Conservation (phyloP, 495 filamentous ascomycete genomes). For the Lophiotrema nucula region DNA sequence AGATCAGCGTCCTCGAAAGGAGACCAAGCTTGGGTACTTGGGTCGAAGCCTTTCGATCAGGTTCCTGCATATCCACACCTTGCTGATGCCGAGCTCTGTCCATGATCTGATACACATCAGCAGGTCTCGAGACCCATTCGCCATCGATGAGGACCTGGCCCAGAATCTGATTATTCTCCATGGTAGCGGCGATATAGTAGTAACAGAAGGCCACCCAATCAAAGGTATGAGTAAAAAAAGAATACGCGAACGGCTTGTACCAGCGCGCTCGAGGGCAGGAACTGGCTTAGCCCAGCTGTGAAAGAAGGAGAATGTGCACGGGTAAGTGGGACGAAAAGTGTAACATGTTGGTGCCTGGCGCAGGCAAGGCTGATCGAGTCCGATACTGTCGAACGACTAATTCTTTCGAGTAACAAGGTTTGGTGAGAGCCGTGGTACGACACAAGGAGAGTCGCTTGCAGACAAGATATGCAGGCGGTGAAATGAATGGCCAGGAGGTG, state of each 20-base stretch:
- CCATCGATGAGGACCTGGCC: slow-evolving; percentile 52
- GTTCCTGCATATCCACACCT: slow-evolving; percentile 26
- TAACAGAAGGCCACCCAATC: not conserved
- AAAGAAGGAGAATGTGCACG: not conserved
- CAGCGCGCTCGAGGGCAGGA: not conserved
- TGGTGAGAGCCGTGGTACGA: not conserved
- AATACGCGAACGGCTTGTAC: not conserved
- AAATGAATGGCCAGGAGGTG: not conserved
- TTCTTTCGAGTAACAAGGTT: not conserved
- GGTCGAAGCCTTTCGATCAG: slow-evolving; percentile 12
- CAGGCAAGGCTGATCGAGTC: not conserved
- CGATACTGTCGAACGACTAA: not conserved
- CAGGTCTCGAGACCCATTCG: slow-evolving; percentile 56
- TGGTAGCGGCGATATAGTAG: not conserved
- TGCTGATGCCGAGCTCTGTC: slow-evolving; percentile 32
- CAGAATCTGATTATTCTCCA: slow-evolving; percentile 18
- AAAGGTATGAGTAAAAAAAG: not conserved
- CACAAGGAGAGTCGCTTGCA: not conserved
- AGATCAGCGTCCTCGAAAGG: slow-evolving; percentile 71
- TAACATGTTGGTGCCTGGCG: slow-evolving; percentile 13
- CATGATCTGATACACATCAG: slow-evolving; percentile 46
- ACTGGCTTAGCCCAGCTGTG: not conserved
- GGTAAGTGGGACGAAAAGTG: no score
- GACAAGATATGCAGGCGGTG: not conserved
- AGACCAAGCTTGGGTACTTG: slow-evolving; percentile 60